Base-by-base conservation (phyloP, 192 early-diverging fungal species). In the Gigaspora rosea region DNA sequence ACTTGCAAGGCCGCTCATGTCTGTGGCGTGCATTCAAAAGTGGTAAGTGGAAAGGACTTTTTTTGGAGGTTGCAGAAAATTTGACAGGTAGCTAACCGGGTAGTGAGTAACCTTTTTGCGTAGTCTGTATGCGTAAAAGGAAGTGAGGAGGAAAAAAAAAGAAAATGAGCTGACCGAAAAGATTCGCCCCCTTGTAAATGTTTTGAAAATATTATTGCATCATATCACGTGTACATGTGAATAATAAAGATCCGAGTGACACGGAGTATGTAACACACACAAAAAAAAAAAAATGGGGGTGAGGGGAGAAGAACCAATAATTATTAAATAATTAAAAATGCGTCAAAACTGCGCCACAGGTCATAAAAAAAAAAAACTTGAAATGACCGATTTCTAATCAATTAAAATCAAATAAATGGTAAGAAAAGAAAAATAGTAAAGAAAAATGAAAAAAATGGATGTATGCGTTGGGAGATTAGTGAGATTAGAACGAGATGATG, bases 91-190 rank as follows among this genome's bases (percentile, higher is more conserved):
- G 16, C 41, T 66, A 56, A 56, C 52, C 18, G 35, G 64, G 64
- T 66, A 66, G 64, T 41, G 52, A 48, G 64, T 66, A 66, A 20
- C 64, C 64, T 66, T 66, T 66, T 66, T 66, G 33, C 64, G 64
- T 66, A 66, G 64, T 66, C 41, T 47, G 64, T 66, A 66, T 66
- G 52, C 52, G 52, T 56, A 56, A 56, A 56, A 56, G 18, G 18
- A 56, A 56, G 52, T 56, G 18, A 56, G 52, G 12, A 56, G 9
- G 18, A n/a, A 56, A 56, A 56, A 52, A 52, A 56, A 56, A 56
- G 52, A n/a, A 56, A 56, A 56, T 56, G 52, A 56, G 52, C 4
- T 56, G 52, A 56, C 18, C 15, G 18, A 13, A 56, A 56, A 18
- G 18, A 56, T 56, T 56, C 18, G 52, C 52, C 52, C 51, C 52